Percentiles rank a stretch among this genome's conserved stretches.
Evolutionary conservation across 306 rosid genomes (phyloP).

Genomic region (Vigna unguiculata): DNA sequence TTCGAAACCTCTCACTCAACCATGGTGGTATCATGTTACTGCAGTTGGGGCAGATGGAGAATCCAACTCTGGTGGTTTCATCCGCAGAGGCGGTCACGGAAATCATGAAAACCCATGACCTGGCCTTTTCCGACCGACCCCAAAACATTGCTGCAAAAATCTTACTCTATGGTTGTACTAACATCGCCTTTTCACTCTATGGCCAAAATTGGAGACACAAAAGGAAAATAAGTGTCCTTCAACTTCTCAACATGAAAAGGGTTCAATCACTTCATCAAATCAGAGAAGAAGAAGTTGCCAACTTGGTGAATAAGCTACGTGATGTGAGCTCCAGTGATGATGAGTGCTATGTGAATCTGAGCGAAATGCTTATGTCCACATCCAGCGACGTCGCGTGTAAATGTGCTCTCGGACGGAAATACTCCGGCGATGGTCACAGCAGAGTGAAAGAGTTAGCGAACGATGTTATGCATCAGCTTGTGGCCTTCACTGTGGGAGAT

Average conservation of each 20-base stretch:
- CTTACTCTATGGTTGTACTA: constrained; percentile 25
- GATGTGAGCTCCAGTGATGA: not conserved
- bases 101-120: constrained; percentile 36
- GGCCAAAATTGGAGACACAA: constrained; percentile 48
- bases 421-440: not conserved
- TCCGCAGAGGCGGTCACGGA: constrained; percentile 30
- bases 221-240: constrained; percentile 18
- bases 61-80: constrained; percentile 45
- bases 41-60: constrained; percentile 38
- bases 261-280: constrained; percentile 13
- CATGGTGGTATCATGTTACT: constrained; percentile 36
- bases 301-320: constrained; percentile 40
- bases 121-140: constrained; percentile 30
- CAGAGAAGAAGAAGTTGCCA: constrained; percentile 44
- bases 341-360: constrained; percentile 23
- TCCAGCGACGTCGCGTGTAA: constrained; percentile 4
- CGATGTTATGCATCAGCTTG: constrained; percentile 10
- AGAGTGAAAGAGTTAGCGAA: constrained; percentile 29
- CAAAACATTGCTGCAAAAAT: constrained; percentile 30
- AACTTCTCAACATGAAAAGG: constrained; percentile 40
- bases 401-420: constrained; percentile 31
- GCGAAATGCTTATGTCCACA: constrained; percentile 30
- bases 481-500: constrained; percentile 43
- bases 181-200: constrained; percentile 29
- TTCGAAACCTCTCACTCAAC: constrained; percentile 33